Conservation (phyloP, 306 rosid genomes). For the Abrus pulchellus region DNA sequence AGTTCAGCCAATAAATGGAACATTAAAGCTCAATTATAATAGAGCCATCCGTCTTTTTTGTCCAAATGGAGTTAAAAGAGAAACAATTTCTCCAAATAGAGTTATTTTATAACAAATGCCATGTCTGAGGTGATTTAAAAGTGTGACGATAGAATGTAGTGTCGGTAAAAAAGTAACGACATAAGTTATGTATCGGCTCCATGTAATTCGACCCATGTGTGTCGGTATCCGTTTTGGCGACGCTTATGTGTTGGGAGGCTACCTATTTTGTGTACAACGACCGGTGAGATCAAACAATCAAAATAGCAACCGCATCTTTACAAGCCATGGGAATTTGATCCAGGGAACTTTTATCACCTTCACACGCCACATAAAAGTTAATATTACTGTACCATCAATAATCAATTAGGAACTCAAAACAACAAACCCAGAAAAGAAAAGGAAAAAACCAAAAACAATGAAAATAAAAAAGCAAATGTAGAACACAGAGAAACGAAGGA, state of each 20-base stretch:
- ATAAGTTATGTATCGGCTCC: too few relatives aligned
- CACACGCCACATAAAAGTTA: neutral
- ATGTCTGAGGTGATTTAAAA: too few relatives aligned
- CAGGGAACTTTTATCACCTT: conserved; percentile 72
- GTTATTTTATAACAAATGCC: too few relatives aligned
- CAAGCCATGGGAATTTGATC: conserved; percentile 93
- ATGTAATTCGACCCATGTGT: too few relatives aligned
- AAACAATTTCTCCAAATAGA: too few relatives aligned
- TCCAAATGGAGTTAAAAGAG: too few relatives aligned
- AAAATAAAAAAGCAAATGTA: neutral
- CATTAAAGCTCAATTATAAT: too few relatives aligned
- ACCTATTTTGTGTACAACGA: conserved; percentile 87
- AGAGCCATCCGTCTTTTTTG: too few relatives aligned
- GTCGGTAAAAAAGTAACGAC: too few relatives aligned
- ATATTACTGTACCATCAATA: neutral
- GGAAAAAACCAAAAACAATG: neutral
- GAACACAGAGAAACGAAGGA: neutral
- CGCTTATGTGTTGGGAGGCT: neutral
- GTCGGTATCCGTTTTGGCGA: too few relatives aligned
- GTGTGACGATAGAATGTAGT: too few relatives aligned
- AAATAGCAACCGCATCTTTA: conserved; percentile 94
- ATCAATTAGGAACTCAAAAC: neutral
- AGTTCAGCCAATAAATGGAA: too few relatives aligned
- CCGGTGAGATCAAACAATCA: conserved; percentile 95
- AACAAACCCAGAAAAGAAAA: neutral